Evolutionary conservation across 2,329 filamentous ascomycete genomes (phyloP), one percentile per base, ranked within the genome.

Genomic region (Drechmeria coniospora): DNA sequence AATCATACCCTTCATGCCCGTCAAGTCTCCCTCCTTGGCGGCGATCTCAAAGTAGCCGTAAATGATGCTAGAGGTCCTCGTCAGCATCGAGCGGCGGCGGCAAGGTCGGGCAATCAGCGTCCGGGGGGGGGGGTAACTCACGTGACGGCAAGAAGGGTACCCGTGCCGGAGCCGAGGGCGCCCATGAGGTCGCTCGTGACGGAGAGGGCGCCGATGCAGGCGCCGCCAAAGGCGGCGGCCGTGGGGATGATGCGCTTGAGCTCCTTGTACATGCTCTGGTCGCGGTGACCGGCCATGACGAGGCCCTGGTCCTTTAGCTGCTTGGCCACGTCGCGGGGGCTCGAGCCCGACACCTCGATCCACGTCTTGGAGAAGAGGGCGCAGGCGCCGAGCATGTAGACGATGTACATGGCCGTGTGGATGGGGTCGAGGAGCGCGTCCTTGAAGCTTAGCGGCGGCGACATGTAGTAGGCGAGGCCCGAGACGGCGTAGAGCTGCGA

Each of bases 241-340:
- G 90, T 95, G 38, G 90, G 92, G 41, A 98, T 98, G 47, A 98
- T 90, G 50, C 90, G 80, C 80, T 98, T 98, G 40, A 98, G 74
- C 64, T 98, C 90, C 70, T 92, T 92, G 75, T 98, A 98, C 90
- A 98, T 98, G 68, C 81, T 92, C 71, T 95, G 87, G 59, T 98
- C 92, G 63, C 90, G 82, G 68, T 98, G 90, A 51, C 90, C 90
- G 49, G 90, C 87, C 92, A 98, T 98, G 44, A 98, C 87, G 33
- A 98, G 78, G 54, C 90, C 90, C 63, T 98, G 90, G 51, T 98
- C 92, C 76, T 98, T 98, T 57, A 98, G 76, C 65, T 95, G 90
- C 75, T 98, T 98, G 49, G 90, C 90, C 42, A 98, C 92, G 51
- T 98, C 90, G 50, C 90, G 81, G 35, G 90, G 92, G 65, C 83